A percentile compares a stretch with the other conserved stretches of the same genome.
phyloP scores from a whole-genome alignment of 176 grass and related monocot species.

The Hordeum vulgare region MorexV3_pseudomolecules_assembly NC_058519.1:649947637-649948136 shows the following conservation, averaged over 20 bases:
- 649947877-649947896: not conserved
- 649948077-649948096: not conserved
- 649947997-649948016: not conserved
- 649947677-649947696: not conserved
- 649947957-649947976: no score
- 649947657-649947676: not conserved
- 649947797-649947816: not conserved
- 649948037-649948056: not conserved
- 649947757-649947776: not conserved
- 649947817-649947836: not conserved
- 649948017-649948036: not conserved
- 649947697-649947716: not conserved
- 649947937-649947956: no score
- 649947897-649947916: not conserved
- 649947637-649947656: no score
- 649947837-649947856: not conserved
- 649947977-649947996: not conserved
- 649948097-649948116: not conserved
- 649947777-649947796: not conserved
- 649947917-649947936: not conserved
- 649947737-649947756: not conserved
- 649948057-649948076: not conserved
- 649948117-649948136: not conserved
- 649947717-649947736: not conserved
- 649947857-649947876: not conserved